Evolutionary conservation across 2,329 filamentous ascomycete genomes (phyloP), one percentile per base, ranked within the genome.

Genomic region (Claviceps humidiphila): DNA sequence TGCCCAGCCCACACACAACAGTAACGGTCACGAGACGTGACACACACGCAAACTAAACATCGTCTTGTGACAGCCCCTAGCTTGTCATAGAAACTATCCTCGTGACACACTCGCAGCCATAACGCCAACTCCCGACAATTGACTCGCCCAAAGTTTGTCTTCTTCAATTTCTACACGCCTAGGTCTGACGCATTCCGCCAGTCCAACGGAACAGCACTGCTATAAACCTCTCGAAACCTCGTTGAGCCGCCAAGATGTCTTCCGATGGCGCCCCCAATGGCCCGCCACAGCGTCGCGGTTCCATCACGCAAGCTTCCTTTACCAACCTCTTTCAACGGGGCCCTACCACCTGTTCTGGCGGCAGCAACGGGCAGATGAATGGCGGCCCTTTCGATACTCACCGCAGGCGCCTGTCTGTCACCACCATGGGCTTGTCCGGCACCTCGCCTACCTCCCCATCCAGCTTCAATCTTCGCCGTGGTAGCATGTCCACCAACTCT

Each of bases 371-470:
- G 26, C 65, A 61, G 50, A 66, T 65, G 45, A 64, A 70, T 49
- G 66, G 67, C 38, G 68, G 30, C 9, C 30, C 74, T 30, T 73
- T 78, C 56, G 75, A 82, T 51, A 72, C 75, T 57, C 77, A 78
- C 56, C 80, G 81, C 54, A 82, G 85, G 54, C 81, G 86, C 47
- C 77, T 89, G 58, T 90, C 86, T 45, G 79, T 89, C 62, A 83
- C 81, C 46, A 87, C 85, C 4, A 70, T 89, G 34, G 85, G 86
- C 38, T 72, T 89, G n/a, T 85, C 84, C 4, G 85, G 85, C 57
- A 77, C 76, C 22, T 84, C 84, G 4, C 83, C 84, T n/a, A 80
- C 61, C 72, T 76, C 66, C 59, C 58, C 72, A 63, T 56, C 74
- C 61, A 68, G 74, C 44, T 75, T 78, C 60, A 72, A 70, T 57